A percentile compares a stretch with the other conserved stretches of the same genome.
phyloP scores from a whole-genome alignment of 768 basidiomycete genomes.

The Tricholoma sp. region DNA sequence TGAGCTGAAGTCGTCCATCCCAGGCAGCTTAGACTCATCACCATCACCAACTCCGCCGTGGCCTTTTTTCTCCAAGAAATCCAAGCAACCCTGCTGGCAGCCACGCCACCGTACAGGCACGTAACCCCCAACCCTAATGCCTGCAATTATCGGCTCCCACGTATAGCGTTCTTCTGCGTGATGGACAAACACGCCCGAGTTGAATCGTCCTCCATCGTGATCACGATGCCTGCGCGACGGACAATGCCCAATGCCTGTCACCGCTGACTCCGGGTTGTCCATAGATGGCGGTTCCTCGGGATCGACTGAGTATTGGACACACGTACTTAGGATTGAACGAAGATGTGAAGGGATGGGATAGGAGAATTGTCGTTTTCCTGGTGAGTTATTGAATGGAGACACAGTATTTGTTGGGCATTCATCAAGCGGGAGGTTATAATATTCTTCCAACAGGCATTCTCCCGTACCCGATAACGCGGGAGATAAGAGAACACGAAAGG shows the following conservation, averaged over 20 bases:
- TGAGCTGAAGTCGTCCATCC: neutral
- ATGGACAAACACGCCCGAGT: slow-evolving; percentile 40
- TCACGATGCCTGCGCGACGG: slow-evolving; percentile 39
- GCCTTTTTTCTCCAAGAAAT: slow-evolving; percentile 40
- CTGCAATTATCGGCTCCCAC: slow-evolving; percentile 56
- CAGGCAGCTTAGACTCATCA: neutral
- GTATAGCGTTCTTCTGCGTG: slow-evolving; percentile 59
- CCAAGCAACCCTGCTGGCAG: slow-evolving; percentile 57
- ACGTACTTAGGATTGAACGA: slow-evolving; percentile 28
- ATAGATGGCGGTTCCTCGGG: slow-evolving; percentile 13
- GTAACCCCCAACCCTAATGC: slow-evolving; percentile 43
- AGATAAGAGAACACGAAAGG: slow-evolving; percentile 29
- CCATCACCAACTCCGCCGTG: slow-evolving; percentile 14
- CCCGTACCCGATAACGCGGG: slow-evolving; percentile 14
- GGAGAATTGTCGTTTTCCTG: slow-evolving; percentile 12
- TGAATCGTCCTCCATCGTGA: slow-evolving; percentile 7
- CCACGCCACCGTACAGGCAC: slow-evolving; percentile 69
- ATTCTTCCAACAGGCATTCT: slow-evolving; percentile 25
- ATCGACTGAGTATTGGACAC: slow-evolving; percentile 35
- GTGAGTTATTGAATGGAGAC: neutral
- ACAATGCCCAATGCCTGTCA: slow-evolving; percentile 40
- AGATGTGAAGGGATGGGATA: slow-evolving; percentile 24
- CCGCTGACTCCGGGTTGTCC: slow-evolving; percentile 2
- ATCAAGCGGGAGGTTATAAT: slow-evolving; percentile 32
- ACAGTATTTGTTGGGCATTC: slow-evolving; percentile 5